Conservation (phyloP, 2,329 filamentous ascomycete genomes). For the Dactylonectria estremocensis region DNA sequence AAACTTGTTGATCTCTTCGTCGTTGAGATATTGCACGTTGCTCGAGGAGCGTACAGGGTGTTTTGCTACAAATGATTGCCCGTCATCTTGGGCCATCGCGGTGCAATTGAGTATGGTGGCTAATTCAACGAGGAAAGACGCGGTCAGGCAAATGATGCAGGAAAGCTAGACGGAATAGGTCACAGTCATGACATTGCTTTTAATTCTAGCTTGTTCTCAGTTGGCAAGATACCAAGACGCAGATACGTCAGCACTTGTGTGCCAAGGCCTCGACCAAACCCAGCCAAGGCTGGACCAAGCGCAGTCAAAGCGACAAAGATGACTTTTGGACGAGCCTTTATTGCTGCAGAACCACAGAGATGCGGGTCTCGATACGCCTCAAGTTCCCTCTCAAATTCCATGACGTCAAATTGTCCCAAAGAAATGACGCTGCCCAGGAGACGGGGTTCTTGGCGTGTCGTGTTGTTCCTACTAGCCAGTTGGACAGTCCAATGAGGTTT, state of each 20-base stretch:
- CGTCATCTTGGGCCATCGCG: background rate
- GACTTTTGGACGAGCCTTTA: background rate
- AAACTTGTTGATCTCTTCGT: conserved; percentile 67
- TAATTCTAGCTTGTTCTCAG: background rate
- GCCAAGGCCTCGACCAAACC: background rate
- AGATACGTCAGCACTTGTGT: background rate
- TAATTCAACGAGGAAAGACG: background rate
- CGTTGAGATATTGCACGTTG: conserved; percentile 55
- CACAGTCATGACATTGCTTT: background rate
- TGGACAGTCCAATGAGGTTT: background rate
- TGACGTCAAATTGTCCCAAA: background rate
- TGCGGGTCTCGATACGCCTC: background rate
- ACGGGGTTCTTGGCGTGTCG: background rate
- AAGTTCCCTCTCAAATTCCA: background rate
- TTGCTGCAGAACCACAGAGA: background rate
- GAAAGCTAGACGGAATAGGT: background rate
- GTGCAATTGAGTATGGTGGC: background rate
- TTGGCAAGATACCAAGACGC: background rate
- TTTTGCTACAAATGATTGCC: conserved; percentile 37
- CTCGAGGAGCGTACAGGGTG: conserved; percentile 46
- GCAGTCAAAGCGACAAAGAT: background rate
- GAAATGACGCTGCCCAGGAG: background rate
- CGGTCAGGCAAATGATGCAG: background rate
- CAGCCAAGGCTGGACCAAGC: background rate
- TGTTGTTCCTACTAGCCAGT: background rate